Base-by-base conservation (phyloP, 768 basidiomycete species). In the Lactifluus piperatus region DNA sequence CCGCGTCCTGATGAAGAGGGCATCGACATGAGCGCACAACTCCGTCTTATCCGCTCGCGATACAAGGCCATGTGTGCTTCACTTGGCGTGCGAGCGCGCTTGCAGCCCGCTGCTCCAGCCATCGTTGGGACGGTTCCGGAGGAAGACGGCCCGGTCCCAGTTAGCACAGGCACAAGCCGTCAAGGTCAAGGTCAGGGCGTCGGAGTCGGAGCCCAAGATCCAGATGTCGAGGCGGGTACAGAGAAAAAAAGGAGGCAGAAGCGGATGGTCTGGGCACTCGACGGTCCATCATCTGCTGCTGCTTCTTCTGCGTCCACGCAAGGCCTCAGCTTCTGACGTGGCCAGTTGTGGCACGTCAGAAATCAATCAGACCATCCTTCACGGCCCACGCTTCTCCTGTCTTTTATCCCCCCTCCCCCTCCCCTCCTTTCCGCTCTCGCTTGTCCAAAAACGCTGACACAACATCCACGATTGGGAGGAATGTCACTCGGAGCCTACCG, bases 1-100 rank as follows among this genome's bases (percentile, higher is more conserved):
- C 88, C 90, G 30, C 80, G 83, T 49, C 69, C 75, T 0, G 62
- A 73, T 5, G 69, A 72, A 1, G 68, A 74, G 0, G 82, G 85
- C 24, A 49, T 86, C 16, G 93, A 97, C 70, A 80, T 95, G 46
- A 72, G 84, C 9, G 82, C 81, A 56, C 80, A 94, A 27, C 83
- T 95, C 63, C 81, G 85, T 27, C 84, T 90, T 62, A 94, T 97
- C 59, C 81, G 91, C 43, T 90, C 93, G 1, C 80, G 88, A 62
- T 97, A 98, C 72, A 88, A 86, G 67, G 80, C 83, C 0, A 81
- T 94, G 39, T 99, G 94, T 65, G 83, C 93, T 0, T 81, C 82
- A 0, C 76, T 97, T 22, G 90, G 89, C 32, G 80, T 92, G 9
- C 69, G 78, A 27, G 82, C 84, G 13, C 73, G 74, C 2, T 43